A percentile compares a stretch with the other conserved stretches of the same genome.
Conservation (phyloP, 257 asterid species). For the Capsicum chinense region DNA sequence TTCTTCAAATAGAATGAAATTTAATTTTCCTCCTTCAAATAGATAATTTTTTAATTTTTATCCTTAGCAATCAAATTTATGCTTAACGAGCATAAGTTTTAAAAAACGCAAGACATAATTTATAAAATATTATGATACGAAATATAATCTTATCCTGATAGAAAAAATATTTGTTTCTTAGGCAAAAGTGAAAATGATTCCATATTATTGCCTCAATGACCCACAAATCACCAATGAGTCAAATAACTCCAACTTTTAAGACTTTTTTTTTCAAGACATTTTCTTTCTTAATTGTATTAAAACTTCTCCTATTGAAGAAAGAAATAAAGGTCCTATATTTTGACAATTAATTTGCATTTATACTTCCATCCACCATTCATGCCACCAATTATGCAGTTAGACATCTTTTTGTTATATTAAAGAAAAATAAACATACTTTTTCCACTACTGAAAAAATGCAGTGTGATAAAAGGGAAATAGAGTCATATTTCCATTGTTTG, state of each 20-base stretch:
- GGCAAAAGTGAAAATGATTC: not conserved
- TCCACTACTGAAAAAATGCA: not conserved
- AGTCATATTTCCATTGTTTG: conserved; percentile 1
- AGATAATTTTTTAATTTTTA: too few relatives aligned
- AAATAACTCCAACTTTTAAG: conserved; percentile 9
- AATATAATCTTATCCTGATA: not conserved
- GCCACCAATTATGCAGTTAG: conserved; percentile 22
- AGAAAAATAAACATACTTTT: not conserved
- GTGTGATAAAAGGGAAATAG: conserved; percentile 7
- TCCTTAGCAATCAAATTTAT: not conserved
- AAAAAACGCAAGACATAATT: not conserved
- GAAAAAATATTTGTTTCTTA: not conserved
- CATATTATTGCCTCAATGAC: conserved; percentile 36
- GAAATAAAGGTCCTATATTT: not conserved
- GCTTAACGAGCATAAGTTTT: not conserved
- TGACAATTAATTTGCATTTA: conserved; percentile 25
- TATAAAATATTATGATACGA: not conserved
- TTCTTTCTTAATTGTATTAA: not conserved
- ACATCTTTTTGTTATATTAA: not conserved
- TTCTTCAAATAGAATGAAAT: too few relatives aligned
- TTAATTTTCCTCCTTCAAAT: too few relatives aligned
- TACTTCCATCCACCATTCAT: conserved; percentile 20
- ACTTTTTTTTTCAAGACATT: not conserved
- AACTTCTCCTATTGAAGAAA: conserved; percentile 21
- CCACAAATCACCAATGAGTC: conserved; percentile 36